Evolutionary conservation across 768 basidiomycete species (phyloP), one percentile per base, ranked within the genome.

Genomic region (Austroboletus eburneus): DNA sequence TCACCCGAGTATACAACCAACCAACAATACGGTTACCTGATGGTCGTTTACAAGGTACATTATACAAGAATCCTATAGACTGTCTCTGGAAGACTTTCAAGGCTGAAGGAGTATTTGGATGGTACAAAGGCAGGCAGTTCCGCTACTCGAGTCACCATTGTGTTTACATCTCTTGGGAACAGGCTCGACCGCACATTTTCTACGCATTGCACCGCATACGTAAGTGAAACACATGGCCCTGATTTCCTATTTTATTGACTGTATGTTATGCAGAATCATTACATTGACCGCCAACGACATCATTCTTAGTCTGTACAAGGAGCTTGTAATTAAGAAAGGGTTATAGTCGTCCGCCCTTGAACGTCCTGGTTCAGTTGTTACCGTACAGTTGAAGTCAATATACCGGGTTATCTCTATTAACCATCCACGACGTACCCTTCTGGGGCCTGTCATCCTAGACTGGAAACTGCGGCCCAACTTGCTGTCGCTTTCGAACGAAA

Each of bases 1-100:
- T 98, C 40, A 98, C 96, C 7, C 78, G 96, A 47, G 83, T 98
- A 78, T 99, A 98, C 66, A 97, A 97, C 61, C 96, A 95, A 73
- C 88, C 91, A 9, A 92, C 91, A 1, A 74, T 73, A 55, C 70
- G 70, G 37, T 74, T 82, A 30, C 81, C 86, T 3, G 75, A 86
- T 55, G 92, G 92, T 27, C 82, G 72, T 55, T 62, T 79, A 23
- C 77, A 80, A 51, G 94, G 92, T 12, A 71, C 80, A 1, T 69
- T 94, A 17, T 96, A 98, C 69, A 87, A 78, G 65, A 93, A 87
- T 60, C 94, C 94, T 4, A 83, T 97, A 57, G 93, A 97, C 57
- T 97, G 95, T 69, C 72, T 99, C 41, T 95, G 88, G 90, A 97
- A 96, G 74, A 99, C 96, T 0, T 78, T 90, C 54, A 83, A 83